Percentiles rank a stretch among this genome's conserved stretches.
Evolutionary conservation across 2,329 filamentous ascomycete species (phyloP).

Genomic region (Davidsoniella eucalypti): DNA sequence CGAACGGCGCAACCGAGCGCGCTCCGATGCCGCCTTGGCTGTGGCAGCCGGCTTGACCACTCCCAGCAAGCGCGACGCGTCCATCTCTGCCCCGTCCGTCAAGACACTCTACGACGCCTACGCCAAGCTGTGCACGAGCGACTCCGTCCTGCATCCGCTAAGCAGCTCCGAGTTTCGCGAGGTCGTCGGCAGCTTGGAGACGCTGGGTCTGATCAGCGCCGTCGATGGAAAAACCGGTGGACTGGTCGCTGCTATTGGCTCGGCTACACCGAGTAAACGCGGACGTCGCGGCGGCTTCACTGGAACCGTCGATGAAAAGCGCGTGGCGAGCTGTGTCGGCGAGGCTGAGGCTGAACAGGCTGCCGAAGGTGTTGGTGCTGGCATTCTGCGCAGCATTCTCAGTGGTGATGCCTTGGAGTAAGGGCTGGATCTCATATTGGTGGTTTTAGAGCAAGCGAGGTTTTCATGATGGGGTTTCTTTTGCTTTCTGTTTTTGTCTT

Average conservation of each 20-base stretch:
- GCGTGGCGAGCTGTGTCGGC: slow-evolving; percentile 63
- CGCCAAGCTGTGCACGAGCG: slow-evolving; percentile 62
- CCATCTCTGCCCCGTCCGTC: slow-evolving; percentile 55
- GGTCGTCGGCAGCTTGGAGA: slow-evolving; percentile 78
- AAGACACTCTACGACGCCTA: slow-evolving; percentile 78
- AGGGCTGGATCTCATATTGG: not conserved
- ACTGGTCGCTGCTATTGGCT: slow-evolving; percentile 28
- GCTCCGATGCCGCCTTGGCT: slow-evolving; percentile 14
- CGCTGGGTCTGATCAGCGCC: slow-evolving; percentile 59
- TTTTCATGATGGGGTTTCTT: not conserved
- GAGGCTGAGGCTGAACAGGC: slow-evolving; percentile 62
- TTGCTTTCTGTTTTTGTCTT: not conserved
- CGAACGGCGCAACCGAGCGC: slow-evolving; percentile 53
- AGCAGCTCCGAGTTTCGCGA: slow-evolving; percentile 89
- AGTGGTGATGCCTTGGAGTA: slow-evolving; percentile 43
- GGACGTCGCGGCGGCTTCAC: slow-evolving; percentile 38
- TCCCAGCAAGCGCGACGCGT: slow-evolving; percentile 38
- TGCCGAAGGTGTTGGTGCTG: slow-evolving; percentile 43
- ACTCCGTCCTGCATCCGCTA: slow-evolving; percentile 78
- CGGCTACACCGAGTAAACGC: slow-evolving; percentile 57
- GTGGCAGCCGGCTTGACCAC: slow-evolving; percentile 29
- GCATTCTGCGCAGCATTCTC: slow-evolving; percentile 46
- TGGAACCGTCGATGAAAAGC: slow-evolving; percentile 52
- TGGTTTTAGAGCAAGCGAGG: not conserved
- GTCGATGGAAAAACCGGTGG: slow-evolving; percentile 55